Evolutionary conservation across 176 grass and related monocot species (phyloP).

Genomic region (Microstegium vimineum): DNA sequence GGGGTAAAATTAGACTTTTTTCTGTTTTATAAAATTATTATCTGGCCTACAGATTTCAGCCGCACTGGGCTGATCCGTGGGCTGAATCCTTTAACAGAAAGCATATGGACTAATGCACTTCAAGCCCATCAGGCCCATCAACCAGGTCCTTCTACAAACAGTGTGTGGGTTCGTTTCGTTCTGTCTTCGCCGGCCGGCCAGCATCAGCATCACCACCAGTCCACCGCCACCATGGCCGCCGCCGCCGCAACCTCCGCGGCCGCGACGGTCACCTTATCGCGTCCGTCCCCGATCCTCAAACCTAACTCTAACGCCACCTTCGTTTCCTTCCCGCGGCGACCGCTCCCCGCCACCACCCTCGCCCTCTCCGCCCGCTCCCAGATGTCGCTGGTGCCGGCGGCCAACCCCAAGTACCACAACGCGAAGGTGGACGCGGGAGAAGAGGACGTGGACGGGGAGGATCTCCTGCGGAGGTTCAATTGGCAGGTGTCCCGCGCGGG

Average conservation of each 20-base stretch:
- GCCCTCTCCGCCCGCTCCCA: not conserved
- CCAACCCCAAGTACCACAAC: slow-evolving; percentile 61
- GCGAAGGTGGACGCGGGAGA: slow-evolving; percentile 50
- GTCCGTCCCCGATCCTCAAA: not conserved
- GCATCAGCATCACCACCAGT: not conserved
- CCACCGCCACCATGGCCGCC: not conserved
- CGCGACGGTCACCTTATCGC: not conserved
- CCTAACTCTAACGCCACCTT: not conserved
- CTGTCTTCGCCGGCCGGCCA: not conserved
- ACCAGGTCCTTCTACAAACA: not conserved
- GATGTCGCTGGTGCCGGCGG: not conserved
- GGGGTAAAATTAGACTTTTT: too few relatives aligned
- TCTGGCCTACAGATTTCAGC: too few relatives aligned
- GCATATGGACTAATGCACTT: not conserved
- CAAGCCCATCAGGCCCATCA: slow-evolving; percentile 14
- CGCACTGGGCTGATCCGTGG: too few relatives aligned
- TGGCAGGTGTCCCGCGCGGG: slow-evolving; percentile 51
- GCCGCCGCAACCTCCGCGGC: not conserved
- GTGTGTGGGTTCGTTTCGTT: not conserved
- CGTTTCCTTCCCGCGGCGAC: slow-evolving; percentile 21
- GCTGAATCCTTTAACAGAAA: too few relatives aligned
- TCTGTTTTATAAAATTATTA: too few relatives aligned
- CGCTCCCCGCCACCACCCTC: not conserved
- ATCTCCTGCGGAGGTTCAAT: slow-evolving; percentile 43
- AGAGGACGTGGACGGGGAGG: slow-evolving; percentile 46